Percentiles rank a stretch among this genome's conserved stretches.
Evolutionary conservation across 2,329 filamentous ascomycete genomes (phyloP).

Genomic region (Dactylellina drechsleri): DNA sequence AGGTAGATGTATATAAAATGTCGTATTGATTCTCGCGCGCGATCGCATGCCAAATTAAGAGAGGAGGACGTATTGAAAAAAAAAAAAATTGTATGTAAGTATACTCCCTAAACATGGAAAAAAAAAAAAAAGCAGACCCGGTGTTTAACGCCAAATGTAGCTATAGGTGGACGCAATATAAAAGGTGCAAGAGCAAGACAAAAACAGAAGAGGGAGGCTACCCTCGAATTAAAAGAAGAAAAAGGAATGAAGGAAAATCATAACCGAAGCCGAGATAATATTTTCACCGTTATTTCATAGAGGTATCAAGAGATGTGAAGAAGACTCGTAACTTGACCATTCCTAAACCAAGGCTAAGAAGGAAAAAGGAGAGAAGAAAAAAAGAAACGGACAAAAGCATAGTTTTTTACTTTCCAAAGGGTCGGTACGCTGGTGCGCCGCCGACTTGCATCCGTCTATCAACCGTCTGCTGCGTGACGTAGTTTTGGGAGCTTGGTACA

Average conservation of each 20-base stretch:
- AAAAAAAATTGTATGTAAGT: not conserved
- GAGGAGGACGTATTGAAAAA: not conserved
- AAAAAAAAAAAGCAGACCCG: conserved; percentile 4
- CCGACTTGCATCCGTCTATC: conserved; percentile 51
- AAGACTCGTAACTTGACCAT: conserved; percentile 19
- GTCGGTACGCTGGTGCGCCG: conserved; percentile 37
- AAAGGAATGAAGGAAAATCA: conserved; percentile 15
- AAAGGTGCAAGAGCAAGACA: not conserved
- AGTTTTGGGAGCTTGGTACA: conserved; percentile 33
- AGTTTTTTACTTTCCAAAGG: conserved; percentile 40
- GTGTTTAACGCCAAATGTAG: conserved; percentile 30
- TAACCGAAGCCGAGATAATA: conserved; percentile 23
- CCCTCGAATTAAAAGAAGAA: not conserved
- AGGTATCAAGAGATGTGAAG: conserved; percentile 27
- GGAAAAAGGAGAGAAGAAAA: not conserved
- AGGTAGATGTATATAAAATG: too few species aligned
- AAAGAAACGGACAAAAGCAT: conserved; percentile 2
- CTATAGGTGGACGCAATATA: not conserved
- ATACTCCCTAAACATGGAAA: conserved; percentile 9
- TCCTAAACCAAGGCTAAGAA: conserved; percentile 10
- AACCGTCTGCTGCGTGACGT: conserved; percentile 33
- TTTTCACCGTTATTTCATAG: conserved; percentile 45
- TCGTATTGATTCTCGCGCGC: conserved; percentile 9
- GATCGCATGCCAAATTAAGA: conserved; percentile 22
- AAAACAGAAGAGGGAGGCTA: not conserved